These are phyloP conservation scores for Fraxinus nigra DNA, from an alignment of 305 asterid genomes.

Conservation along the genomic window DNA sequence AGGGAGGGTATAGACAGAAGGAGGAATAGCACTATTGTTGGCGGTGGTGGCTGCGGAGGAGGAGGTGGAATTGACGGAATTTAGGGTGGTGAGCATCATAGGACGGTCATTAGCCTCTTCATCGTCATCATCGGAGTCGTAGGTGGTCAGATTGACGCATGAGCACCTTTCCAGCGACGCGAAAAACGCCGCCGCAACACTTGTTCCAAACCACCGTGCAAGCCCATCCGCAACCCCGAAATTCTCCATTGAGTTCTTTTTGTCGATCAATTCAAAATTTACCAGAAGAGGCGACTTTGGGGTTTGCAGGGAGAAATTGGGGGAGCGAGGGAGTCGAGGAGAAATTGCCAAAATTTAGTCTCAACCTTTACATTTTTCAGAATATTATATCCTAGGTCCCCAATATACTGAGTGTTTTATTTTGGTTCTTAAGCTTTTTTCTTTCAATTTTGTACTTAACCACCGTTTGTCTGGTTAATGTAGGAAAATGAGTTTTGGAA, in stretches of 20 bases:
- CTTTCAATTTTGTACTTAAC: neutral
- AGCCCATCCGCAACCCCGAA: slow-evolving; percentile 59
- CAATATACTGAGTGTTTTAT: neutral
- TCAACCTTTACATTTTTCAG: neutral
- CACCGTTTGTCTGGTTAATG: neutral
- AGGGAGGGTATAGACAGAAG: slow-evolving; percentile 64
- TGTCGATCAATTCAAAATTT: neutral
- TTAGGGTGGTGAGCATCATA: slow-evolving; percentile 57
- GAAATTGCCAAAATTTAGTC: neutral
- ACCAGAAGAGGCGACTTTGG: neutral
- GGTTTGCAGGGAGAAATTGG: neutral
- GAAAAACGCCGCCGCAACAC: slow-evolving; percentile 87
- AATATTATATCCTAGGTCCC: neutral
- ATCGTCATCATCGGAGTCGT: slow-evolving; percentile 73
- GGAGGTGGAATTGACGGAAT: slow-evolving; percentile 38
- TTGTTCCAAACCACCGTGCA: slow-evolving; percentile 80
- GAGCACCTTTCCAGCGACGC: slow-evolving; percentile 89
- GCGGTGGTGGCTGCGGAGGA: slow-evolving; percentile 30
- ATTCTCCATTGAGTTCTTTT: slow-evolving; percentile 44
- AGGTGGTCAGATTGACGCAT: slow-evolving; percentile 79
- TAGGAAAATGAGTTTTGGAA: neutral
- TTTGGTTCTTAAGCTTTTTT: neutral
- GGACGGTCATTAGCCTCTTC: slow-evolving; percentile 89
- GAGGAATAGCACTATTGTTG: slow-evolving; percentile 22
- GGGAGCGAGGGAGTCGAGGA: neutral